phyloP scores from a whole-genome alignment of 2,329 filamentous ascomycete genomes.

The Pyricularia pennisetigena region DNA sequence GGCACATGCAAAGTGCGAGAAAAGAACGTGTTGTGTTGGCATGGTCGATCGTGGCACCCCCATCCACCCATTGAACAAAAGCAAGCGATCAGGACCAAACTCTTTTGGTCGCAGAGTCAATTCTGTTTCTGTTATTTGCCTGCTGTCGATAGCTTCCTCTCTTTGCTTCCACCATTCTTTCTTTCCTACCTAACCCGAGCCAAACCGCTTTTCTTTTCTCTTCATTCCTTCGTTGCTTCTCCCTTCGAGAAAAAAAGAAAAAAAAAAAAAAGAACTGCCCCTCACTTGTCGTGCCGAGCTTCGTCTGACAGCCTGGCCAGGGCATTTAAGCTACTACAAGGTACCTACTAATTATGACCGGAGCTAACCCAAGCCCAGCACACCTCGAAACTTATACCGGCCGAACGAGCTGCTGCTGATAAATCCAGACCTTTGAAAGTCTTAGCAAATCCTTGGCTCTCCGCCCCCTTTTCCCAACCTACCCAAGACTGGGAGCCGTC shows the following conservation, averaged over 20 bases:
- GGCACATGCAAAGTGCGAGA: neutral
- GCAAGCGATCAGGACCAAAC: neutral
- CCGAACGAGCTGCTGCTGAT: neutral
- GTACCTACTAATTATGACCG: neutral
- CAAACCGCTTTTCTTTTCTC: neutral
- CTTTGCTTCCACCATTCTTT: neutral
- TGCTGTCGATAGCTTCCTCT: neutral
- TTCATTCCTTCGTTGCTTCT: neutral
- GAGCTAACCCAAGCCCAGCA: neutral
- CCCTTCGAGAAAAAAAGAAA: too few species aligned
- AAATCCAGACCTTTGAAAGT: neutral
- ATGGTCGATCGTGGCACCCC: neutral
- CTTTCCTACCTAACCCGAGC: neutral
- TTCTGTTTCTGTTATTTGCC: neutral
- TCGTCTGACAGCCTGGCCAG: neutral
- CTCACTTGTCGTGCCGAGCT: neutral
- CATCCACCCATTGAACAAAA: neutral
- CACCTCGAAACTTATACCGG: neutral
- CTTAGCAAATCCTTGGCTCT: neutral
- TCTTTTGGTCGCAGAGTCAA: neutral
- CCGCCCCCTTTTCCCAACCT: neutral
- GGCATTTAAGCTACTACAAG: neutral
- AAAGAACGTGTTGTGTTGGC: neutral
- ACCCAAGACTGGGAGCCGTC: neutral
- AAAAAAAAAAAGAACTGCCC: neutral